phyloP scores from a whole-genome alignment of 2,329 filamentous ascomycete species.

The Dactylellina leptospora region DNA sequence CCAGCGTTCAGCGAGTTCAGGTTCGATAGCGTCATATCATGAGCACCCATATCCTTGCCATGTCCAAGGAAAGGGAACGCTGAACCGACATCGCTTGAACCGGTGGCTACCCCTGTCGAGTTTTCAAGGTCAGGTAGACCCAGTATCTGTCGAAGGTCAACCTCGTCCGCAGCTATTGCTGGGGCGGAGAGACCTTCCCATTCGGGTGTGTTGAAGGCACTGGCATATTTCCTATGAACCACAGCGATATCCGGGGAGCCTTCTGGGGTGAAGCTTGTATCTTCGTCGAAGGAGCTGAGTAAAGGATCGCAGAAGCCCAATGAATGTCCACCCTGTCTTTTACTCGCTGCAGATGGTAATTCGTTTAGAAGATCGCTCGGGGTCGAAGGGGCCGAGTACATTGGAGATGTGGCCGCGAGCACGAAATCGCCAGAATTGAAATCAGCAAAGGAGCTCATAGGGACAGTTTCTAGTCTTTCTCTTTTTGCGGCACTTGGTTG shows the following conservation, averaged over 20 bases:
- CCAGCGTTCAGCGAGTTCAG: constrained; percentile 29
- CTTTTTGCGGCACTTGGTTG: constrained; percentile 14
- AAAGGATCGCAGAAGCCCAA: constrained; percentile 46
- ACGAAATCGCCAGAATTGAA: constrained; percentile 33
- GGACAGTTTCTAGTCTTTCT: constrained; percentile 23
- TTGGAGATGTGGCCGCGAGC: constrained; percentile 23
- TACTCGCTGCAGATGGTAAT: constrained; percentile 9
- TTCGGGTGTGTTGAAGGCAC: constrained; percentile 48
- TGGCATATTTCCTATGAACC: constrained; percentile 39
- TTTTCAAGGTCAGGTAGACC: constrained; percentile 37
- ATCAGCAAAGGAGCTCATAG: constrained; percentile 38
- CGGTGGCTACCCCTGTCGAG: constrained; percentile 15
- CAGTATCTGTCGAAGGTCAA: constrained; percentile 47
- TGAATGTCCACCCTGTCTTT: constrained; percentile 9
- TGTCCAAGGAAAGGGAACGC: constrained; percentile 35
- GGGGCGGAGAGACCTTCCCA: constrained; percentile 43
- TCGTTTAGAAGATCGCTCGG: constrained; percentile 36
- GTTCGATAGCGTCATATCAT: constrained; percentile 44
- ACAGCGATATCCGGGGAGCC: constrained; percentile 43
- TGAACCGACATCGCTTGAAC: constrained; percentile 16
- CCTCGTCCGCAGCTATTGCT: constrained; percentile 34
- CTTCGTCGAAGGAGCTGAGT: constrained; percentile 46
- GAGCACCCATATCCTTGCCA: constrained; percentile 34
- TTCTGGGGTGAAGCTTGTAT: constrained; percentile 49
- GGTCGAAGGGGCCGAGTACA: constrained; percentile 37